Conservation (phyloP, 108 stramenopile genomes). For the Pseudonitzschia multistriata region DNA sequence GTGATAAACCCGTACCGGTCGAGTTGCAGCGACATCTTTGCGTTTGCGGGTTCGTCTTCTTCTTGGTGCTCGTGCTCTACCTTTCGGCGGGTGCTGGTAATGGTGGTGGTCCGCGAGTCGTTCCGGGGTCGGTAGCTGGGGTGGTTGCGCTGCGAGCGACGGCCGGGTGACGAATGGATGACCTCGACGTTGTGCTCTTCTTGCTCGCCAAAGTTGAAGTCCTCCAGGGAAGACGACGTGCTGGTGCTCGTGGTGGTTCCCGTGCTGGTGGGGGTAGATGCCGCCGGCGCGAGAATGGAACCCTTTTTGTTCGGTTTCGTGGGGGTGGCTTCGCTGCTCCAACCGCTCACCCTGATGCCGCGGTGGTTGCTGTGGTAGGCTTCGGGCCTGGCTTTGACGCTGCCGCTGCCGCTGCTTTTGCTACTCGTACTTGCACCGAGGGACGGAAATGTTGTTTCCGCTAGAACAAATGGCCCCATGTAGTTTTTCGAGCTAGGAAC, state of each 20-base stretch:
- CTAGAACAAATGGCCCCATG: background rate
- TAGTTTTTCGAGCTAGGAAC: background rate
- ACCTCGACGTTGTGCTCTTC: constrained; percentile 13
- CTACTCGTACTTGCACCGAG: background rate
- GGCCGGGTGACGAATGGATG: constrained; percentile 5
- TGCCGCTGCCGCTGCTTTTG: background rate
- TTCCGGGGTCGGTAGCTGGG: background rate
- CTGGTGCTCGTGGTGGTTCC: background rate
- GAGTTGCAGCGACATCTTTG: constrained; percentile 25
- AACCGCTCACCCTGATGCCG: background rate
- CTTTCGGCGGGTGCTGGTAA: background rate
- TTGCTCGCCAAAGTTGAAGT: background rate
- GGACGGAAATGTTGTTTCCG: constrained; percentile 8
- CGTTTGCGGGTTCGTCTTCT: background rate
- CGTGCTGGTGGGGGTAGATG: background rate
- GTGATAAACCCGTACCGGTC: constrained; percentile 64
- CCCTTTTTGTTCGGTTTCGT: background rate
- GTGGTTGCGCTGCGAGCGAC: background rate
- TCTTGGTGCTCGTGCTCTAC: background rate
- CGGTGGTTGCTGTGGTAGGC: background rate
- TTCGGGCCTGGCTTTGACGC: background rate
- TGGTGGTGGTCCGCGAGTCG: constrained; percentile 4
- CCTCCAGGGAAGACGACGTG: background rate
- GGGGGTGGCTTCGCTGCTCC: background rate
- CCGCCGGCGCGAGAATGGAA: background rate